phyloP scores from a whole-genome alignment of 1,139 yeast species.

The Hyphopichia khmerensis region DNA sequence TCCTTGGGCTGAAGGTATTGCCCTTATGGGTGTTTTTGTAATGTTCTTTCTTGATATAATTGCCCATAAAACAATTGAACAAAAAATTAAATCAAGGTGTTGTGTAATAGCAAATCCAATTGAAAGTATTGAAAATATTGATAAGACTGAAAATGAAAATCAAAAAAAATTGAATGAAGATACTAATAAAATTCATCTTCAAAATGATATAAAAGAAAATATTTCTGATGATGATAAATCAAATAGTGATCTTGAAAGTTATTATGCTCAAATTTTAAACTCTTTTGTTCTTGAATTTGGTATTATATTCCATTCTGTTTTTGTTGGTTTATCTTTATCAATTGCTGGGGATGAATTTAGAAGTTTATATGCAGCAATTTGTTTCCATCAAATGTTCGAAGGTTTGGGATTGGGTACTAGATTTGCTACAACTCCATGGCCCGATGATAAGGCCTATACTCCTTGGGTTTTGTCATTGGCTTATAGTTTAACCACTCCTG shows the following conservation, averaged over 20 bases:
- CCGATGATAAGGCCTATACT: slow-evolving; percentile 21
- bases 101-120: not conserved
- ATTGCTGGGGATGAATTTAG: slow-evolving; percentile 38
- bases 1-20: slow-evolving; percentile 43
- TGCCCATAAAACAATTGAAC: slow-evolving; percentile 22
- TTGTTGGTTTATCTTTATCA: slow-evolving; percentile 40
- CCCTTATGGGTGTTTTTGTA: slow-evolving; percentile 36
- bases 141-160: too few species aligned
- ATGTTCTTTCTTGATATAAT: slow-evolving; percentile 31
- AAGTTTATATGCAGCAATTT: slow-evolving; percentile 35
- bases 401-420: slow-evolving; percentile 43
- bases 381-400: slow-evolving; percentile 43
- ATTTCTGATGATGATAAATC: too few species aligned
- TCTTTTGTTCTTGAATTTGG: slow-evolving; percentile 38
- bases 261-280: slow-evolving; percentile 20
- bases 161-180: not conserved
- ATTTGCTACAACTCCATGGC: slow-evolving; percentile 40
- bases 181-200: too few species aligned
- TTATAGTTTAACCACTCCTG: slow-evolving; percentile 34
- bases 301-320: slow-evolving; percentile 39
- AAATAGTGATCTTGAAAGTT: slow-evolving; percentile 6
- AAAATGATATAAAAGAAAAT: too few species aligned
- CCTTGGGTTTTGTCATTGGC: slow-evolving; percentile 36
- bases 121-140: not conserved
- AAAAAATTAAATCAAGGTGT: slow-evolving; percentile 3